Evolutionary conservation across 192 early-diverging fungal genomes (phyloP).

Genomic region (Tieghemiomyces parasiticus): DNA sequence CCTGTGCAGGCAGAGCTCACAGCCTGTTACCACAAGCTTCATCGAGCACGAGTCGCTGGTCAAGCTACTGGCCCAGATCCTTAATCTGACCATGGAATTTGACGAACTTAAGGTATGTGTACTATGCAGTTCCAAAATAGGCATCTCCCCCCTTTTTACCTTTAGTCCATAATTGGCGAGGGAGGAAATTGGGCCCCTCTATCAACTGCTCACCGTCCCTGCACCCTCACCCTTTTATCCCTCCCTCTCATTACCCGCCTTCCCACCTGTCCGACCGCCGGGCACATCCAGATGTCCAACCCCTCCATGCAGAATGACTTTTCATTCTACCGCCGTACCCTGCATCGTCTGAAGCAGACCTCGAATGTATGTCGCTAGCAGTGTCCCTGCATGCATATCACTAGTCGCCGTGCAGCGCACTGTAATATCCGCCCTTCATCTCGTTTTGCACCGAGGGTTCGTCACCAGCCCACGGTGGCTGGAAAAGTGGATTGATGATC

Average conservation of each 20-base stretch:
- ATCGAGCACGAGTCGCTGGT: slow-evolving; percentile 56
- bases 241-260: no score
- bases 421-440: no score
- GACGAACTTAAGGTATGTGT: slow-evolving; percentile 76
- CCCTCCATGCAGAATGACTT: slow-evolving; percentile 93
- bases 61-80: slow-evolving; percentile 62
- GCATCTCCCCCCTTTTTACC: not conserved
- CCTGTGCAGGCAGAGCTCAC: slow-evolving; percentile 47
- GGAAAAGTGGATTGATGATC: no score
- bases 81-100: slow-evolving; percentile 82
- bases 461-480: no score
- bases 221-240: no score
- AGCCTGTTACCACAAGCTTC: slow-evolving; percentile 12
- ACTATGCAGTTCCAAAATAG: not conserved
- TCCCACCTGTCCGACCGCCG: no score
- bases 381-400: no score
- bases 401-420: no score
- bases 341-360: slow-evolving; percentile 57
- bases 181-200: not conserved
- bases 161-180: not conserved
- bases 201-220: no score
- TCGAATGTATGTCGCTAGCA: slow-evolving; percentile 41
- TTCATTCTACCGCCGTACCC: slow-evolving; percentile 87
- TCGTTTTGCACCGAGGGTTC: no score
- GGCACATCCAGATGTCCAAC: slow-evolving; percentile 65